phyloP scores from a whole-genome alignment of 2,329 filamentous ascomycete genomes.

The Erysiphe pisi region DNA sequence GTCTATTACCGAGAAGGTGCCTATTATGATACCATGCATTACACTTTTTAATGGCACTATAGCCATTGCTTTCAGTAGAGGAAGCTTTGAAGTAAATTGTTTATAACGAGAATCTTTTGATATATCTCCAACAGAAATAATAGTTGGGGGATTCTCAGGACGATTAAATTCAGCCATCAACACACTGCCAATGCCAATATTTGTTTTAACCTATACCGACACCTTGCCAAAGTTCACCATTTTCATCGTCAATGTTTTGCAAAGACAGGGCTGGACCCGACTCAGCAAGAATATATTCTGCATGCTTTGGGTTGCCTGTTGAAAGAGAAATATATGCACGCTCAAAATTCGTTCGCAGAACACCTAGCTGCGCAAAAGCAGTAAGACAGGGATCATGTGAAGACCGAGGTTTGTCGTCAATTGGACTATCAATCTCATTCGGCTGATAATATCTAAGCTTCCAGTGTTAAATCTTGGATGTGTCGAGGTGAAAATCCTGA shows the following conservation, averaged over 20 bases:
- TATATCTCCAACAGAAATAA: slow-evolving; percentile 38
- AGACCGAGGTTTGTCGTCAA: slow-evolving; percentile 29
- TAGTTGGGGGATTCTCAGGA: slow-evolving; percentile 30
- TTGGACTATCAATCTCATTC: slow-evolving; percentile 3
- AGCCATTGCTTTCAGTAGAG: slow-evolving; percentile 42
- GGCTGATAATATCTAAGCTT: slow-evolving; percentile 33
- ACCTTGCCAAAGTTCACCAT: slow-evolving; percentile 35
- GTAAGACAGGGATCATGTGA: slow-evolving; percentile 40
- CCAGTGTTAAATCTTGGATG: background rate
- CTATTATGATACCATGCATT: slow-evolving; percentile 46
- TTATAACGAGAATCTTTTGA: slow-evolving; percentile 38
- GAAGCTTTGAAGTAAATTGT: slow-evolving; percentile 28
- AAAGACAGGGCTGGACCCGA: slow-evolving; percentile 33
- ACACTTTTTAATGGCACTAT: slow-evolving; percentile 52
- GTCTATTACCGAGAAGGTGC: slow-evolving; percentile 50
- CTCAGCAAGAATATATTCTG: slow-evolving; percentile 35
- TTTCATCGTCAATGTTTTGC: slow-evolving; percentile 34
- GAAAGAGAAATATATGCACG: slow-evolving; percentile 41
- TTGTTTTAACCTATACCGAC: slow-evolving; percentile 31
- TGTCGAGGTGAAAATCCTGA: background rate
- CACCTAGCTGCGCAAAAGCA: slow-evolving; percentile 43
- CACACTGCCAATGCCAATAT: slow-evolving; percentile 30
- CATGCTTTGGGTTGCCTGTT: slow-evolving; percentile 27
- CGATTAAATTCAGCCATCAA: slow-evolving; percentile 31
- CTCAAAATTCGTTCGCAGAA: slow-evolving; percentile 42